Percentiles rank a stretch among this genome's conserved stretches.
Conservation (phyloP, 2,329 filamentous ascomycete species). For the Stemphylium lycopersici region DNA sequence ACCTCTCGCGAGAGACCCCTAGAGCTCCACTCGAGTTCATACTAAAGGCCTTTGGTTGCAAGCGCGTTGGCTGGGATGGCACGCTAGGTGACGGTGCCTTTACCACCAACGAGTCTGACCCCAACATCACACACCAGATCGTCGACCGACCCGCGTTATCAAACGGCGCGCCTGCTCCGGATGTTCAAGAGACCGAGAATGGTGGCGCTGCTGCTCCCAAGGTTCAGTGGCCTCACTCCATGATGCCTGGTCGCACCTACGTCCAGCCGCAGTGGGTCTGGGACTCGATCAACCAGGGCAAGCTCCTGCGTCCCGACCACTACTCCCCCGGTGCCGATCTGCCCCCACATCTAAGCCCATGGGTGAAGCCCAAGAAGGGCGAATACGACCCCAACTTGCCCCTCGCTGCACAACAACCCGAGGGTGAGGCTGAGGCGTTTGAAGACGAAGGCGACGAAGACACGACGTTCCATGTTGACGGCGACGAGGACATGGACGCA, state of each 20-base stretch:
- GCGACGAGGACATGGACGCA: slow-evolving; percentile 36
- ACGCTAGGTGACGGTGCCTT: slow-evolving; percentile 91
- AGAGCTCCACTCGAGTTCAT: slow-evolving; percentile 91
- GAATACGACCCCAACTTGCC: slow-evolving; percentile 90
- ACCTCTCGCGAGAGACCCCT: slow-evolving; percentile 90
- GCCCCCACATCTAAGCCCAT: slow-evolving; percentile 93
- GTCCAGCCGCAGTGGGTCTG: slow-evolving; percentile 98
- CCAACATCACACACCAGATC: slow-evolving; percentile 92
- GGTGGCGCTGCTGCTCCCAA: slow-evolving; percentile 53
- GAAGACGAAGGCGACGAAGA: slow-evolving; percentile 60
- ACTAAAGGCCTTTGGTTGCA: slow-evolving; percentile 91
- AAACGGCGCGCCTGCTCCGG: slow-evolving; percentile 48
- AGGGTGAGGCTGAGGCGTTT: slow-evolving; percentile 78
- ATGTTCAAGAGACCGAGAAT: slow-evolving; percentile 60
- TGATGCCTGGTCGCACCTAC: slow-evolving; percentile 90
- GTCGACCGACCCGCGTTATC: slow-evolving; percentile 83
- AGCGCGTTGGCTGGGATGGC: slow-evolving; percentile 91
- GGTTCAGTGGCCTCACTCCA: slow-evolving; percentile 64
- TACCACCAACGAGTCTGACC: slow-evolving; percentile 85
- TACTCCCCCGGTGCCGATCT: slow-evolving; percentile 90
- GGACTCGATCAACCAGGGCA: slow-evolving; percentile 93
- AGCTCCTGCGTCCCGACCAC: slow-evolving; percentile 81
- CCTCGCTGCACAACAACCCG: slow-evolving; percentile 85
- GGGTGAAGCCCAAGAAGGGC: slow-evolving; percentile 85
- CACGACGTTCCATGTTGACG: slow-evolving; percentile 49